Base-by-base conservation (phyloP, 345 rosid species). In the Euphorbia pulcherrima region DNA sequence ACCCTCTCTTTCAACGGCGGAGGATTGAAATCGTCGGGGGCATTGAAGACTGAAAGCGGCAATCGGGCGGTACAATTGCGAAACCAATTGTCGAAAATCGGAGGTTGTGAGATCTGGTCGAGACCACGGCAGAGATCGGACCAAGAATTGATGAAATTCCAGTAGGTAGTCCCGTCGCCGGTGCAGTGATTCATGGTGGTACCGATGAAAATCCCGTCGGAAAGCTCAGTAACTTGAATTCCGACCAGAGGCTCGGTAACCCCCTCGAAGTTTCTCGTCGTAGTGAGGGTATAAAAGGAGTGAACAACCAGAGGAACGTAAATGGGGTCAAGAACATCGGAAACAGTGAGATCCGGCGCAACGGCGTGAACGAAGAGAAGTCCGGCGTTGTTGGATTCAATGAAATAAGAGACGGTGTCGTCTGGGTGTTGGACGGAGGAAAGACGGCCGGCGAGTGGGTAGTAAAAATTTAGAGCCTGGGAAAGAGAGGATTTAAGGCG, bases 11-110 rank as follows among this genome's bases (percentile, higher is more conserved):
- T 5, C n/a, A 21, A 0, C 16, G 61, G 57, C 0, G 58, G 8
- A 7, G 56, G 55, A 48, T 1, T 29, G 44, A 4, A 8, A 5
- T 13, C 18, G 11, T n/a, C 24, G 5, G 8, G 5, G 16, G 39
- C 50, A 18, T 30, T 30, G 10, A 65, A 9, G 46, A 28, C 2
- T 30, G 74, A 68, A 8, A 51, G 37, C 46, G 87, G 85, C n/a
- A 79, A 2, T 10, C 55, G 72, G 62, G 78, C 69, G 0, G 84
- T 80, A 35, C 55, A 63, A 50, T 58, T 58, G 23, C 64, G 68
- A 76, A 75, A 77, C 78, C 79, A 79, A 28, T 77, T 68, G 48
- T 81, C 72, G 14, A 80, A 48, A 58, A 69, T n/a, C 28, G 68
- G 2, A 14, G 14, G 12, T 46, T 46, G 13, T 0, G 51, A 54